Evolutionary conservation across 345 rosid species (phyloP).

Genomic region (Citrus mangshanensis): DNA sequence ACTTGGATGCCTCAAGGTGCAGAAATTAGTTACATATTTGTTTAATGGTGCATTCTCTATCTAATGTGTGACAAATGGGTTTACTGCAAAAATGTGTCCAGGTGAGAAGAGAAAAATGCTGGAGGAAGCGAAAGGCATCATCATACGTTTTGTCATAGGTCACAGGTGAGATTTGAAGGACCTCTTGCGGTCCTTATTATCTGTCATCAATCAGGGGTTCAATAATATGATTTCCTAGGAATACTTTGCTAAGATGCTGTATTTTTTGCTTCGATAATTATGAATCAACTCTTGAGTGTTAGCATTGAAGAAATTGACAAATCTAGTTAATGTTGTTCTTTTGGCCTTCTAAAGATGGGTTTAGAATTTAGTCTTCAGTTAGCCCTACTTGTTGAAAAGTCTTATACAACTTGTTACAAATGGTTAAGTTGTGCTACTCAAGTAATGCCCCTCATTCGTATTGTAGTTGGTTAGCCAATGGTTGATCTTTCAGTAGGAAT

Average conservation of each 20-base stretch:
- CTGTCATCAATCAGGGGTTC: not conserved
- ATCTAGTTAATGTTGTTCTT: not conserved
- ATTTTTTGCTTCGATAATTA: not conserved
- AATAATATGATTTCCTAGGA: not conserved
- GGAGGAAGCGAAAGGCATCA: constrained; percentile 77
- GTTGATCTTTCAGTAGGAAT: not conserved
- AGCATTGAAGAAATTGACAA: not conserved
- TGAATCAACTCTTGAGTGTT: not conserved
- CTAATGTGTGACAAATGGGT: not conserved
- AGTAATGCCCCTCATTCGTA: not conserved
- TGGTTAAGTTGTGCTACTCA: not conserved
- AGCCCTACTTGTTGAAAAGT: not conserved
- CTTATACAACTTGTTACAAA: not conserved
- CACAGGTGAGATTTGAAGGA: constrained; percentile 52
- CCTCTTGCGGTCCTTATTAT: not conserved
- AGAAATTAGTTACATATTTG: constrained; percentile 1
- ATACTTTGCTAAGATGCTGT: not conserved
- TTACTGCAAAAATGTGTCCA: constrained; percentile 15
- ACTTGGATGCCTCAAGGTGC: constrained; percentile 98
- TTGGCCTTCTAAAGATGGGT: not conserved
- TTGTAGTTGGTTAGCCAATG: not conserved
- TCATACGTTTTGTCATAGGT: constrained; percentile 87
- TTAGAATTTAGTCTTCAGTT: not conserved
- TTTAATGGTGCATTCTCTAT: not conserved
- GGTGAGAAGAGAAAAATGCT: constrained; percentile 60